Evolutionary conservation across 2,329 filamentous ascomycete genomes (phyloP).

Genomic region (Xylariaceae sp.): DNA sequence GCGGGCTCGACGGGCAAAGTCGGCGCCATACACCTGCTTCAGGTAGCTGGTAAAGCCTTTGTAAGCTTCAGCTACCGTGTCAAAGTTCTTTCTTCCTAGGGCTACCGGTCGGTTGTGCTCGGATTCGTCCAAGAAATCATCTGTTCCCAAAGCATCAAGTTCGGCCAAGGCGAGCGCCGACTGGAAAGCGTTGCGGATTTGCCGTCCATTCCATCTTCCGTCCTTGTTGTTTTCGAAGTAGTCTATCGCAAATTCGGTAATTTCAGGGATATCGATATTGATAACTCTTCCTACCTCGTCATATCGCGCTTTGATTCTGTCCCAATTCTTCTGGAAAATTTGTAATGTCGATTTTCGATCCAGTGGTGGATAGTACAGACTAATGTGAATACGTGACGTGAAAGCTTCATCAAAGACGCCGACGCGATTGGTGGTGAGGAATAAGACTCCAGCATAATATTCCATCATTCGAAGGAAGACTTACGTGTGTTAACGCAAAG

Average conservation of each 20-base stretch:
- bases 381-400: slow-evolving; percentile 45
- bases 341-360: slow-evolving; percentile 17
- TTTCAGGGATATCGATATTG: slow-evolving; percentile 2
- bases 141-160: slow-evolving; percentile 8
- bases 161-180: slow-evolving; percentile 14
- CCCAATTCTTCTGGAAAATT: slow-evolving; percentile 29
- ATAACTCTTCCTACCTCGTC: slow-evolving; percentile 7
- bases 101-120: neutral
- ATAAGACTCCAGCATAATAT: slow-evolving; percentile 46
- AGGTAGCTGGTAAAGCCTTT: slow-evolving; percentile 11
- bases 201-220: slow-evolving; percentile 35
- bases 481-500: slow-evolving; percentile 1
- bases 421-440: slow-evolving; percentile 50
- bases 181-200: slow-evolving; percentile 37
- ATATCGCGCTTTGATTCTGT: slow-evolving; percentile 19
- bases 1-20: slow-evolving; percentile 19
- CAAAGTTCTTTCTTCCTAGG: slow-evolving; percentile 8
- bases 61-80: slow-evolving; percentile 10
- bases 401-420: slow-evolving; percentile 50
- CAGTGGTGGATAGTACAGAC: slow-evolving; percentile 41
- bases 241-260: slow-evolving; percentile 20
- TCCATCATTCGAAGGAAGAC: slow-evolving; percentile 46
- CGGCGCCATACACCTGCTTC: slow-evolving; percentile 13
- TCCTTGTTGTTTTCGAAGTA: slow-evolving; percentile 21
- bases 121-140: slow-evolving; percentile 1